These are phyloP conservation scores for Blastomyces gilchristii DNA, from an alignment of 2,329 filamentous ascomycete species.

Conservation along the genomic window DNA sequence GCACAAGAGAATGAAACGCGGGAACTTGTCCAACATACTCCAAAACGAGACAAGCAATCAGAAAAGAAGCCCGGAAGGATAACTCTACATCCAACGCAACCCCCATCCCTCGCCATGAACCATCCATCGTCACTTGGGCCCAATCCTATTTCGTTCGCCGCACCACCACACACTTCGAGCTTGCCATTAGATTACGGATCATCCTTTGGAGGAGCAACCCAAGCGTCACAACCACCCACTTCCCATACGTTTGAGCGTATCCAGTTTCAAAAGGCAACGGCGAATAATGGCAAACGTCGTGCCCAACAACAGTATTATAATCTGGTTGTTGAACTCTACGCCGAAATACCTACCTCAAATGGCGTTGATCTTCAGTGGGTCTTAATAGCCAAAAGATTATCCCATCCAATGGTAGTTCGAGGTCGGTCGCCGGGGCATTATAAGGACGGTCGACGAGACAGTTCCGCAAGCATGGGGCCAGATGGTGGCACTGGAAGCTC, in stretches of 20 bases:
- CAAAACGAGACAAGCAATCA: slow-evolving; percentile 81
- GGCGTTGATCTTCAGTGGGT: slow-evolving; percentile 48
- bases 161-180: slow-evolving; percentile 19
- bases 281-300: slow-evolving; percentile 83
- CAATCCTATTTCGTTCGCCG: slow-evolving; percentile 21
- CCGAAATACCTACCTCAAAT: slow-evolving; percentile 45
- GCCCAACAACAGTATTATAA: slow-evolving; percentile 90
- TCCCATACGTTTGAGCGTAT: slow-evolving; percentile 73
- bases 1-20: slow-evolving; percentile 65
- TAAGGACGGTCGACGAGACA: slow-evolving; percentile 58
- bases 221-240: slow-evolving; percentile 30
- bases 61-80: slow-evolving; percentile 62
- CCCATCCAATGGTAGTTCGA: slow-evolving; percentile 76
- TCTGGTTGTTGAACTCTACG: slow-evolving; percentile 75
- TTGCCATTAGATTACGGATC: slow-evolving; percentile 28
- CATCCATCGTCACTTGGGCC: slow-evolving; percentile 19
- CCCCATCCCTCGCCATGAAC: slow-evolving; percentile 35
- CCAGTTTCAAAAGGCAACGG: slow-evolving; percentile 87
- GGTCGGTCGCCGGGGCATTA: slow-evolving; percentile 75
- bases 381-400: slow-evolving; percentile 61
- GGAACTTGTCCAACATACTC: slow-evolving; percentile 80
- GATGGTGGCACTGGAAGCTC: slow-evolving; percentile 47
- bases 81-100: slow-evolving; percentile 55
- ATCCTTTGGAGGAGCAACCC: slow-evolving; percentile 23
- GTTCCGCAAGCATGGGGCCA: slow-evolving; percentile 60